Base-by-base conservation (phyloP, 257 asterid genomes). In the Solanum tarapatanum region DNA sequence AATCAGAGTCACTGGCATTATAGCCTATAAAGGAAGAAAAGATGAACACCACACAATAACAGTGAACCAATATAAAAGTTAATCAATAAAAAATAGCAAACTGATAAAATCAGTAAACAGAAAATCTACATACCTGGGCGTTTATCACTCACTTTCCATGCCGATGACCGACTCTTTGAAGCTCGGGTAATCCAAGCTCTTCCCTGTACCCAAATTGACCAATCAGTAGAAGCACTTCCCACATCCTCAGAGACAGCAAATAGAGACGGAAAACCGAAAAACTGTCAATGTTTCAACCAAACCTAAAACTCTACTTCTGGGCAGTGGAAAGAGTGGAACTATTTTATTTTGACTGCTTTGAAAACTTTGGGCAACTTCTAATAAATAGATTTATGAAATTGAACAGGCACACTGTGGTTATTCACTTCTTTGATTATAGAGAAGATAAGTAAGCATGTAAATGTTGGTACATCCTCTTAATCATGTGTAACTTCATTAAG, bases 1-100 rank as follows among this genome's bases (percentile, higher is more conserved):
- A 94, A 93, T 97, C 99, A 14, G 99, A 96, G 89, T 97, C 99
- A 89, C 98, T 96, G 24, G 92, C 96, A 91, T 96, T 92, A 88
- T 94, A 97, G 35, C 99, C 99, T 97, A 87, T 51, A 73, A 89
- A 85, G 62, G 89, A 55, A 10, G 69, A 85, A 82, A 88, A 30
- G 1, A 80, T 45, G 41, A 80, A 80, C 6, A 80, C 68, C 85
- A 48, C 26, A 82, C 19, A 82, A 48, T 13, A 84, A 69, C 24
- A 84, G 66, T 55, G n/a, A 55, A 55, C 66, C 66, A 55, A 55
- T 55, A 55, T 55, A 55, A 55, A 55, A 55, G 2, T 55, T 55
- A 1, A 55, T 55, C 66, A 19, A 55, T 55, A 55, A 55, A 55
- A 55, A 55, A 19, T 55, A 55, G 41, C 83, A 14, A 48, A 41